Evolutionary conservation across 1,284 basidiomycete genomes (phyloP).

Genomic region (Moesziomyces globuligerus): DNA sequence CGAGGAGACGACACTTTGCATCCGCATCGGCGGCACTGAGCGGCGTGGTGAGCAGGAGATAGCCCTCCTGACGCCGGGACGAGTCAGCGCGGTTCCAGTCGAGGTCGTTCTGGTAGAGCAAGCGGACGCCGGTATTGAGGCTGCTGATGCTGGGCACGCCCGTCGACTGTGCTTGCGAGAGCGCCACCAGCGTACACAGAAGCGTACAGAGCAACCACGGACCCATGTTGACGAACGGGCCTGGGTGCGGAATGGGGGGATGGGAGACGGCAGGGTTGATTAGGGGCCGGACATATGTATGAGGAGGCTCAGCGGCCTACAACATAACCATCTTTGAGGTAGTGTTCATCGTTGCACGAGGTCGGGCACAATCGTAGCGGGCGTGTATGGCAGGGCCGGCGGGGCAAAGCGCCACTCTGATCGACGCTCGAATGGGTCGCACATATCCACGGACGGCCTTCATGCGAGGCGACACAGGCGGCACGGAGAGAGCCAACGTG

Average conservation of each 20-base stretch:
- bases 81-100: constrained; percentile 39
- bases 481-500: too few relatives aligned
- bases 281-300: too few relatives aligned
- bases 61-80: constrained; percentile 35
- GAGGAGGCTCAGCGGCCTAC: too few relatives aligned
- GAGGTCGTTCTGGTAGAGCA: constrained; percentile 58
- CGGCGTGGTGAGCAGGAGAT: constrained; percentile 35
- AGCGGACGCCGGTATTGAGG: constrained; percentile 24
- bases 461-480: too few relatives aligned
- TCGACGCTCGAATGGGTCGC: too few relatives aligned
- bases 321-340: too few relatives aligned
- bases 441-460: too few relatives aligned
- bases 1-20: constrained; percentile 28
- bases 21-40: constrained; percentile 31
- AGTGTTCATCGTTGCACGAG: too few relatives aligned
- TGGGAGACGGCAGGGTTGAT: too few relatives aligned
- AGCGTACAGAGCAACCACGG: constrained; percentile 1
- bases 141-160: constrained; percentile 1
- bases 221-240: not conserved
- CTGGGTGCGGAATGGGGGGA: not conserved
- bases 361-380: too few relatives aligned
- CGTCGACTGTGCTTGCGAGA: not conserved
- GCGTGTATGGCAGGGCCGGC: too few relatives aligned
- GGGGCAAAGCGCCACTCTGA: too few relatives aligned
- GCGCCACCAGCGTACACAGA: constrained; percentile 1